Base-by-base conservation (phyloP, 2,329 filamentous ascomycete species). In the Aotearoamyces nothofagi region DNA sequence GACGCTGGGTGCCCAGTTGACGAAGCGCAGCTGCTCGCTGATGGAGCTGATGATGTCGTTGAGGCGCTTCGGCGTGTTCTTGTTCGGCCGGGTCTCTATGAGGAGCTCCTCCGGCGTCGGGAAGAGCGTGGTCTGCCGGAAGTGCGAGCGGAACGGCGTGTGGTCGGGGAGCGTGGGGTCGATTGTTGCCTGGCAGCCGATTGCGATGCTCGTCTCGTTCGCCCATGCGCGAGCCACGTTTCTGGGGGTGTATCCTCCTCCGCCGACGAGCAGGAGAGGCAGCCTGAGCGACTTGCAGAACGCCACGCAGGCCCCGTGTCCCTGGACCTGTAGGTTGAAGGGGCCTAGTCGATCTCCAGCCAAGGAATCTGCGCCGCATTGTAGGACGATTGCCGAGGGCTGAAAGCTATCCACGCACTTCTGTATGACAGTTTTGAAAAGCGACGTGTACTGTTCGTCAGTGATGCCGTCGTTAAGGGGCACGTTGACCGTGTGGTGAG, bases 191-290 rank as follows among this genome's bases (percentile, higher is more conserved):
- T 78, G 65, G 33, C 73, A 74, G 40, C 76, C 74, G 37, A 92
- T 80, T 35, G 83, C 83, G 41, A 96, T 82, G 35, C 80, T 79
- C 9, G 90, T 98, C 57, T 98, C 90, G 55, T 92, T 87, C 14
- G 86, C 83, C 90, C 90, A 98, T 16, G 87, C 84, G 30, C 90
- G 78, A 23, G 90, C 90, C 5, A 98, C 90, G 46, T 98, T 98
- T 39, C 87, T 73, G 4, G 90, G 86, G 9, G 90, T 98, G 55
- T 98, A 98, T 15, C 90, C 90, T 32, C 90, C 90, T 22, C 90
- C 90, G 24, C 90, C 90, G 33, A 96, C 81, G 31, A 98, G 70
- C 27, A 98, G 73, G 36, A 96, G 66, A 3, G 90, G 90, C 2
- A 92, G 60, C 5, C 68, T 64, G 38, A 84, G 71, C 26, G 63